Conservation (phyloP, 2,329 filamentous ascomycete genomes). For the Exophiala lecanii-corni region DNA sequence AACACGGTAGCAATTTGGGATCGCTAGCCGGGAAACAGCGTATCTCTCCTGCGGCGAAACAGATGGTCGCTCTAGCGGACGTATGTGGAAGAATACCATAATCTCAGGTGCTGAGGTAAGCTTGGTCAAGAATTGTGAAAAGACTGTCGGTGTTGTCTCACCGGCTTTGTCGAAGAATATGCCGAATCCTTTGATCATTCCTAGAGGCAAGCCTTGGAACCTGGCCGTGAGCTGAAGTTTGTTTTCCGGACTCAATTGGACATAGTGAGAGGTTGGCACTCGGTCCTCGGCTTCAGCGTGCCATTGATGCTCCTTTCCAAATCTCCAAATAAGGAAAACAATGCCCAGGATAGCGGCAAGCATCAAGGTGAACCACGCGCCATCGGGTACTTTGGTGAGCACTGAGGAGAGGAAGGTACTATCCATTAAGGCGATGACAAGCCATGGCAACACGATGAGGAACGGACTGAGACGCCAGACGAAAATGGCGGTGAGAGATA, state of each 20-base stretch:
- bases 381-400: slow-evolving; percentile 67
- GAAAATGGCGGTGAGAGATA: slow-evolving; percentile 65
- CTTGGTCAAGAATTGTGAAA: slow-evolving; percentile 68
- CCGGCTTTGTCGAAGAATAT: slow-evolving; percentile 78
- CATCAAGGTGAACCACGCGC: slow-evolving; percentile 72
- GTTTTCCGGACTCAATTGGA: slow-evolving; percentile 12
- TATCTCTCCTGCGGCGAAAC: slow-evolving; percentile 50
- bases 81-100: slow-evolving; percentile 70
- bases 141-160: slow-evolving; percentile 57
- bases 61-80: slow-evolving; percentile 56
- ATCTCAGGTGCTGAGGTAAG: slow-evolving; percentile 64
- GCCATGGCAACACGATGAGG: slow-evolving; percentile 58
- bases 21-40: slow-evolving; percentile 37
- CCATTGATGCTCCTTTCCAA: slow-evolving; percentile 76
- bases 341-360: slow-evolving; percentile 58
- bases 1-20: slow-evolving; percentile 64
- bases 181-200: slow-evolving; percentile 55
- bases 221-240: slow-evolving; percentile 34
- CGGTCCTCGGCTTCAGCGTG: slow-evolving; percentile 61
- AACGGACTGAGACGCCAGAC: slow-evolving; percentile 62
- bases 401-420: slow-evolving; percentile 66
- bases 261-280: slow-evolving; percentile 43
- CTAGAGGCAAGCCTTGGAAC: slow-evolving; percentile 39
- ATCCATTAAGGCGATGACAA: slow-evolving; percentile 63
- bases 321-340: slow-evolving; percentile 71